These are phyloP conservation scores for Rasamsonia emersonii DNA, from an alignment of 2,329 filamentous ascomycete genomes.

Conservation along the genomic window DNA sequence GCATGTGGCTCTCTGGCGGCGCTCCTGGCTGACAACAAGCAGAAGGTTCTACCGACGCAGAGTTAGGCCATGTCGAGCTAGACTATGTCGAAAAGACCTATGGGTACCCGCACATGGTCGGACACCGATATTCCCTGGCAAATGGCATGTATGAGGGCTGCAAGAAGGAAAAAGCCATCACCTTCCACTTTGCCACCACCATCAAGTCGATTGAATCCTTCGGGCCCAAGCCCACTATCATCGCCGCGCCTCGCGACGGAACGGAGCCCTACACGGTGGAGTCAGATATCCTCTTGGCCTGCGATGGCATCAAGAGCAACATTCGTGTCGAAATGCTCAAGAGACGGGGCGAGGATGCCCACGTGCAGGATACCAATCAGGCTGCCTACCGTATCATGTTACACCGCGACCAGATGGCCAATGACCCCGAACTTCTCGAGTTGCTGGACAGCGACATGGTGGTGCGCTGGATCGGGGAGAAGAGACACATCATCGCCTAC, in stretches of 20 bases:
- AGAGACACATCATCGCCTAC: slow-evolving; percentile 60
- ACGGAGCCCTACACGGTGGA: slow-evolving; percentile 40
- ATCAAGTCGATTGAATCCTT: slow-evolving; percentile 52
- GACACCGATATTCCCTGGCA: slow-evolving; percentile 65
- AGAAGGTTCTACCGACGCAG: slow-evolving; percentile 60
- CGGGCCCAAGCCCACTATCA: slow-evolving; percentile 52
- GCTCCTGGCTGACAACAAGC: slow-evolving; percentile 6
- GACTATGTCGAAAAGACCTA: slow-evolving; percentile 59
- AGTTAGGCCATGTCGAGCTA: slow-evolving; percentile 64
- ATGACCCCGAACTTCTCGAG: slow-evolving; percentile 44
- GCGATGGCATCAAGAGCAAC: slow-evolving; percentile 47
- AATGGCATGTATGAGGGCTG: slow-evolving; percentile 64
- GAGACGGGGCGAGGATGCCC: slow-evolving; percentile 27
- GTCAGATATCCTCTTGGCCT: slow-evolving; percentile 45
- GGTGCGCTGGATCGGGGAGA: slow-evolving; percentile 57
- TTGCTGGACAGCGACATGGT: slow-evolving; percentile 51
- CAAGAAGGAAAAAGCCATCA: slow-evolving; percentile 52
- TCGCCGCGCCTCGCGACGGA: slow-evolving; percentile 48
- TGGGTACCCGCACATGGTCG: slow-evolving; percentile 70
- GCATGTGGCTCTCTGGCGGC: background rate
- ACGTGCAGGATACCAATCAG: slow-evolving; percentile 42
- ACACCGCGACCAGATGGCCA: slow-evolving; percentile 35
- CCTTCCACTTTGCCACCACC: slow-evolving; percentile 57
- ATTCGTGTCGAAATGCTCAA: slow-evolving; percentile 37
- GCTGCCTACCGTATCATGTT: slow-evolving; percentile 49